phyloP scores from a whole-genome alignment of 495 filamentous ascomycete genomes.

The Opeltia flavorubescens region DNA sequence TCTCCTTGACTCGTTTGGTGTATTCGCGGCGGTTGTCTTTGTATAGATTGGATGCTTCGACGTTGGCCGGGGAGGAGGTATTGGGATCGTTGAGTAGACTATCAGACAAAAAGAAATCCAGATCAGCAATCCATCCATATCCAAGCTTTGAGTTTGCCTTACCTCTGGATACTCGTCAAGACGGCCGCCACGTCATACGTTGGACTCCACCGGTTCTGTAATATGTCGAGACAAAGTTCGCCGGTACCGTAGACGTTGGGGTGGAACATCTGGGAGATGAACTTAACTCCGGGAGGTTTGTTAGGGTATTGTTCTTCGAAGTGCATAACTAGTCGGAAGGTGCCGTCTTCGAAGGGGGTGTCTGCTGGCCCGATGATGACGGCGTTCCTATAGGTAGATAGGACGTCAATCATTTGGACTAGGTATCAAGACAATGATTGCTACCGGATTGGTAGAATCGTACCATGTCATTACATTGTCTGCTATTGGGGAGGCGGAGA shows the following conservation, averaged over 20 bases:
- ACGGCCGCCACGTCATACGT: constrained; percentile 98
- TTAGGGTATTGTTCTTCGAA: constrained; percentile 98
- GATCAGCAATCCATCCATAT: constrained; percentile 6
- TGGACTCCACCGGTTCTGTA: constrained; percentile 97
- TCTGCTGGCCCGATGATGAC: constrained; percentile 97
- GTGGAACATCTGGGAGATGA: constrained; percentile 98
- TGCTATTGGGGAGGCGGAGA: constrained; percentile 89
- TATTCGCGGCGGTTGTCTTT: constrained; percentile 97
- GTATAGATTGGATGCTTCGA: constrained; percentile 96
- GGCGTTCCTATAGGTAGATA: constrained; percentile 61
- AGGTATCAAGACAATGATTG: no score
- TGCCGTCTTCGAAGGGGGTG: constrained; percentile 96
- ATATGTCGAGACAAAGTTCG: constrained; percentile 90
- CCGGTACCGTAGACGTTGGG: constrained; percentile 96
- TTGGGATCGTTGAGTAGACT: constrained; percentile 98
- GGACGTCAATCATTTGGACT: neutral
- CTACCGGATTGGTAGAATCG: no score
- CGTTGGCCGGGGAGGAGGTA: constrained; percentile 92
- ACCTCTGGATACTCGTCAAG: constrained; percentile 96
- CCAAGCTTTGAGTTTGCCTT: constrained; percentile 9
- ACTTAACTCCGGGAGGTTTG: constrained; percentile 94
- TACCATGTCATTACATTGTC: constrained; percentile 99
- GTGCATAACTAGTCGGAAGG: constrained; percentile 95
- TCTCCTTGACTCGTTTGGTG: constrained; percentile 85
- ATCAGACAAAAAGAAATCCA: neutral